phyloP scores from a whole-genome alignment of 495 filamentous ascomycete species.

The Penicillium bovifimosum region DNA sequence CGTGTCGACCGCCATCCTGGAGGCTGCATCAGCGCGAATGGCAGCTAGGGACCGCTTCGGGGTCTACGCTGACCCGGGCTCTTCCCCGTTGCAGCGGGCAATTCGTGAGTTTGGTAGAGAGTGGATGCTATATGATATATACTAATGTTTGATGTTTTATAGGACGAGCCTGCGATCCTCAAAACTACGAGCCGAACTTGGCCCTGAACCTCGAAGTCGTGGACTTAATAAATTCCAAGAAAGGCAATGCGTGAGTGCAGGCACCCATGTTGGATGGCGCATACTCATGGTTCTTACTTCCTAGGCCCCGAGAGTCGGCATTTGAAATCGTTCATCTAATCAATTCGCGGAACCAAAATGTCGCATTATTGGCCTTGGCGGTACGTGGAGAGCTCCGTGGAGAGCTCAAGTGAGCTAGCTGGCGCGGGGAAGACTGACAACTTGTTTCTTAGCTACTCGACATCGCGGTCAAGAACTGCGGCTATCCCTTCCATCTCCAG shows the following conservation, averaged over 20 bases:
- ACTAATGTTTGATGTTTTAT: neutral
- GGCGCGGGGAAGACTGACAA: conserved; percentile 23
- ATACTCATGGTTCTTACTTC: conserved; percentile 5
- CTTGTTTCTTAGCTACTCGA: conserved; percentile 66
- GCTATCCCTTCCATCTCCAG: conserved; percentile 97
- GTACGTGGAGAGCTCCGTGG: conserved; percentile 36
- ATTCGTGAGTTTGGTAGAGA: conserved; percentile 56
- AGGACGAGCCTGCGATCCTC: conserved; percentile 90
- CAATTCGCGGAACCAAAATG: conserved; percentile 94
- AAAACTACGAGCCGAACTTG: conserved; percentile 96
- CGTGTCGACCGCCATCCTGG: conserved; percentile 52
- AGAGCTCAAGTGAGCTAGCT: conserved; percentile 11
- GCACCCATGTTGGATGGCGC: conserved; percentile 7
- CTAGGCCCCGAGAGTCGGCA: conserved; percentile 85
- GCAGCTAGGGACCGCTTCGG: conserved; percentile 94
- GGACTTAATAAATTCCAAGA: conserved; percentile 96
- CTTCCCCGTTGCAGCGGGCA: conserved; percentile 86
- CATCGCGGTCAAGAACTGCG: conserved; percentile 99
- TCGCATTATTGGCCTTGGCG: conserved; percentile 79
- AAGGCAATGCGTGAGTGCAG: conserved; percentile 73
- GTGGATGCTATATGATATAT: conserved; percentile 3
- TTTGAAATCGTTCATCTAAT: conserved; percentile 89
- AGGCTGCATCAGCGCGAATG: conserved; percentile 92
- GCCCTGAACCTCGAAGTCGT: conserved; percentile 94
- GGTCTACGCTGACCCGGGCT: conserved; percentile 68